Base-by-base conservation (phyloP, 2,329 filamentous ascomycete genomes). In the Hymenoscyphus occultus region DNA sequence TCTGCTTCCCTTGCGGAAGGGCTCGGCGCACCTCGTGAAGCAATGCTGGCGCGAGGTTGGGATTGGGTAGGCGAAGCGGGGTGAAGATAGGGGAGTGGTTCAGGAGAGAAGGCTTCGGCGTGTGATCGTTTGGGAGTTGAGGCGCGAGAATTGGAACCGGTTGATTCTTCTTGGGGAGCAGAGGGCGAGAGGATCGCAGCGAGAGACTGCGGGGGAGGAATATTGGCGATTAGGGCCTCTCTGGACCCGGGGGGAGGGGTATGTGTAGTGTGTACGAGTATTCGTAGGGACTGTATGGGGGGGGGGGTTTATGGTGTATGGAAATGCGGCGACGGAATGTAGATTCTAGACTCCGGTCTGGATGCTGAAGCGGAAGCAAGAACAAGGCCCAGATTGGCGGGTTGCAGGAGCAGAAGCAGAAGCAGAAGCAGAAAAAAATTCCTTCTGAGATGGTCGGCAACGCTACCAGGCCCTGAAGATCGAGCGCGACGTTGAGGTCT, bases 151-250 rank as follows among this genome's bases (percentile, higher is more conserved):
- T 64, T 67, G 63, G 67, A 68, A 56, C 66, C 22, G 28, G 65
- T 64, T 3, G 69, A 63, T 35, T 71, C 68, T 60, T 70, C 70
- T 61, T 69, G 61, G 61, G 70, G 71, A 56, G 71, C 70, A 54
- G 48, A 54, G 56, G 74, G 74, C 73, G 75, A 75, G 51, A 76
- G 73, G 57, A 76, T 76, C 72, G 74, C 73, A 60, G 74, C 73
- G 71, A 76, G 68, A 65, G 73, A 74, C 57, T 76, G 74, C 68
- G 73, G 71, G 65, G 75, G 74, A 69, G 72, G 72, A 75, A 76
- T 76, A 45, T 68, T 76, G 72, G 71, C 74, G 74, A 73, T 74
- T 71, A 61, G 62, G 70, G 65, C 61, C 65, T 65, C 68, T 64
- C 57, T 58, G 71, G 71, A 71, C 73, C 73, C 69, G 67, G 63